Conservation (phyloP, 805 yeast species). For the Zygosaccharomyces lentus region DNA sequence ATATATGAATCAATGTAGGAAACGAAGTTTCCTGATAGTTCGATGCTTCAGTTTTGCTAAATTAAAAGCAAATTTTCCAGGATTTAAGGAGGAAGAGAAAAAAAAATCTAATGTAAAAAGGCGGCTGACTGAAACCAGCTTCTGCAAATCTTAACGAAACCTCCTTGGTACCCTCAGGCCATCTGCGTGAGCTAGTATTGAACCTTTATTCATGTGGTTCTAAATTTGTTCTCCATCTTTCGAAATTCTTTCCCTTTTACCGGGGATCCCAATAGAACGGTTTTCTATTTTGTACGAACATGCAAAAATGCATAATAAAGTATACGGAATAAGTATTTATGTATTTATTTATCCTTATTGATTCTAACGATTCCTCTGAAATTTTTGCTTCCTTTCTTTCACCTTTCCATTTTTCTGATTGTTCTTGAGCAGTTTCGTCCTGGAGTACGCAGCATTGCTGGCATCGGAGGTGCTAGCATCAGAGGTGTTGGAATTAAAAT, state of each 20-base stretch:
- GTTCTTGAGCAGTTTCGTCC: not conserved
- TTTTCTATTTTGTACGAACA: not conserved
- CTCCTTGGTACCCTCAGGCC: not conserved
- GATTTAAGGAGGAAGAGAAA: not conserved
- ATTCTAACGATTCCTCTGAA: not conserved
- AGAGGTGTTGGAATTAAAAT: not conserved
- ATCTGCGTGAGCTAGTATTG: not conserved
- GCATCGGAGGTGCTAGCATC: no score
- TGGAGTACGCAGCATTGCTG: not conserved
- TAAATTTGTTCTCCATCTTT: not conserved
- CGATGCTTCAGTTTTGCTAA: not conserved
- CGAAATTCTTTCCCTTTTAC: not conserved
- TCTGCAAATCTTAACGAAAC: not conserved
- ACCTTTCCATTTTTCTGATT: slow-evolving; percentile 1
- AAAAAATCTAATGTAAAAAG: not conserved
- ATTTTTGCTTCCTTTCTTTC: not conserved
- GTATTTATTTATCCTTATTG: not conserved
- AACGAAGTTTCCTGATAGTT: not conserved
- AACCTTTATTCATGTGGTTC: not conserved
- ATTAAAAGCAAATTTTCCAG: not conserved
- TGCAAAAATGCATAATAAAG: not conserved
- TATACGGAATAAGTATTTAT: not conserved
- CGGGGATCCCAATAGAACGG: not conserved
- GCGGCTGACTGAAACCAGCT: not conserved
- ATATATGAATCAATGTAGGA: not conserved